Conservation (phyloP, 1,139 yeast genomes). For the Taphrina sp. region DNA sequence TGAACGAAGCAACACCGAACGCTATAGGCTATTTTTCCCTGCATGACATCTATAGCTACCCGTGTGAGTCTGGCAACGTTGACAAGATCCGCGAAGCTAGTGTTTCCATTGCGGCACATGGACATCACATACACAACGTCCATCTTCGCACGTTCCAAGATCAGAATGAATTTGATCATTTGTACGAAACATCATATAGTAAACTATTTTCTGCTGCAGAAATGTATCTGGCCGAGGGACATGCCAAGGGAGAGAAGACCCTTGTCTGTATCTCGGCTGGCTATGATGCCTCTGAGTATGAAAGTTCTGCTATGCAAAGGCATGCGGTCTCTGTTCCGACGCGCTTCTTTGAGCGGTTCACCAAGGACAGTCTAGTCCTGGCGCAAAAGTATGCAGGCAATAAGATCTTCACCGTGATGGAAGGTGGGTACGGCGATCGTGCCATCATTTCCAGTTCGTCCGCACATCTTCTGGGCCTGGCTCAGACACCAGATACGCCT, state of each 20-base stretch:
- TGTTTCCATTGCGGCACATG: conserved; percentile 75
- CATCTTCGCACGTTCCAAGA: conserved; percentile 67
- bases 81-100: conserved; percentile 60
- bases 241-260: conserved; percentile 51
- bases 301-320: conserved; percentile 78
- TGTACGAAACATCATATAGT: conserved; percentile 63
- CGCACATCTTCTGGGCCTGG: conserved; percentile 62
- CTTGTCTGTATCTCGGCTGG: conserved; percentile 77
- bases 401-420: conserved; percentile 66
- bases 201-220: conserved; percentile 65
- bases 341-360: conserved; percentile 68
- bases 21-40: conserved; percentile 79
- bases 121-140: conserved; percentile 75
- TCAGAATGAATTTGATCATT: conserved; percentile 61
- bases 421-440: conserved; percentile 86
- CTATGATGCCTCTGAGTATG: conserved; percentile 84
- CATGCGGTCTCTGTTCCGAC: conserved; percentile 84
- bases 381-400: conserved; percentile 63
- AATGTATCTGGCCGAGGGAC: conserved; percentile 55
- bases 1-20: conserved; percentile 48
- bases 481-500: neutral
- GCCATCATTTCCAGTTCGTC: conserved; percentile 79
- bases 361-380: conserved; percentile 66
- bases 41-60: conserved; percentile 84
- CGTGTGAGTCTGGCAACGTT: conserved; percentile 73